Evolutionary conservation across 2,329 filamentous ascomycete species (phyloP), one percentile per base, ranked within the genome.

Genomic region (Leptoxyphium fumago): DNA sequence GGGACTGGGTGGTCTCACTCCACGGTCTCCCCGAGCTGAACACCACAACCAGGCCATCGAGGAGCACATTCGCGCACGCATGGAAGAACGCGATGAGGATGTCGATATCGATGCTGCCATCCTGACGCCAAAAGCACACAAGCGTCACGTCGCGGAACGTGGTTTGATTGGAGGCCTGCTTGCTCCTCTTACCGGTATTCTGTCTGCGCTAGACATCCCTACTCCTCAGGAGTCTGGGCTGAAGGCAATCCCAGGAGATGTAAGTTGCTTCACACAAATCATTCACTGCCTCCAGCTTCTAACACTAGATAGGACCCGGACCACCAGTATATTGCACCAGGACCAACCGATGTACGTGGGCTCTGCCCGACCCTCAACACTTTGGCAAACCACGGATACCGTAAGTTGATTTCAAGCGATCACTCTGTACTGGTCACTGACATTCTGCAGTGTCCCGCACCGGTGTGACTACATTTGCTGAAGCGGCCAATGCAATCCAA

Each of bases 371-470:
- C 52, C 7, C 38, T 56, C 18, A 54, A 56, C 46, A 52, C 54
- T 32, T 48, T 58, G 44, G 55, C 56, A 34, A 58, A 57, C 43
- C 54, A 57, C 40, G 54, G 55, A 42, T 57, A 56, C 49, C 53
- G 57, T 41, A 44, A 43, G 21, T 26, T 7, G 7, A 3, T 26
- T 26, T 26, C 21, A 4, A 7, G 7, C 7, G 21, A 26, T 7
- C 7, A 26, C 7, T 26, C 7, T 26, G 21, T 7, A 7, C 21
- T 3, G 7, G 3, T 26, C 7, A 26, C 21, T 26, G 4, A 26
- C 21, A 26, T 26, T 7, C 7, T 26, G 21, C 21, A 26, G 21
- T 26, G 21, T 26, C 21, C 44, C 48, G 48, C 21, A 45, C 45
- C 26, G 55, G 55, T 41, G 53, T 57, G 39, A 55, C 52, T 17